Conservation (phyloP, 768 basidiomycete species). For the Psilocybe cyanescens region DNA sequence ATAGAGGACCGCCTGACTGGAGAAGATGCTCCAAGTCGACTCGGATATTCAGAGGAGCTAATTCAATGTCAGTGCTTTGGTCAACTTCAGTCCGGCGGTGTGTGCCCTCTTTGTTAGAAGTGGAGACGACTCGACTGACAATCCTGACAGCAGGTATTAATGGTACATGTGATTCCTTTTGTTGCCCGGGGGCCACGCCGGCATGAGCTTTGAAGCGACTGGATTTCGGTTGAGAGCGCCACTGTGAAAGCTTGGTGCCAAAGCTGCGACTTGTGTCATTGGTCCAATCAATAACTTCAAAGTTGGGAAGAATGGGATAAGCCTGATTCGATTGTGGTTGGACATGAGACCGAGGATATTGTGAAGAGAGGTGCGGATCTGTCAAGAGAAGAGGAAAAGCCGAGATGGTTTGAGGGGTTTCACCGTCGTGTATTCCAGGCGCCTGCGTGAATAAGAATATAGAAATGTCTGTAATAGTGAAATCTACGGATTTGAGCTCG, state of each 20-base stretch:
- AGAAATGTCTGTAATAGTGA: slow-evolving; percentile 52
- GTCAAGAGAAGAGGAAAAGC: slow-evolving; percentile 75
- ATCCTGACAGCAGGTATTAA: slow-evolving; percentile 4
- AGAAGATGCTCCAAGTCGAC: slow-evolving; percentile 61
- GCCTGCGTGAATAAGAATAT: slow-evolving; percentile 51
- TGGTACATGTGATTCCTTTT: background rate
- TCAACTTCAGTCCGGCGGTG: background rate
- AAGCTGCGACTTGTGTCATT: slow-evolving; percentile 37
- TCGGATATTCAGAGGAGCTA: slow-evolving; percentile 76
- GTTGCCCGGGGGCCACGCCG: background rate
- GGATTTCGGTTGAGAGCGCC: slow-evolving; percentile 51
- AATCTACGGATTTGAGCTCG: slow-evolving; percentile 7
- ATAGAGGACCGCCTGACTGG: slow-evolving; percentile 39
- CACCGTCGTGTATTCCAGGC: background rate
- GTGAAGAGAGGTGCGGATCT: slow-evolving; percentile 65
- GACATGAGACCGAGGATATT: slow-evolving; percentile 51
- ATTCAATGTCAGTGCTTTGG: slow-evolving; percentile 40
- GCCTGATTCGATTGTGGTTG: slow-evolving; percentile 37
- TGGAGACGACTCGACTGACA: background rate
- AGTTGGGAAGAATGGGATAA: slow-evolving; percentile 48
- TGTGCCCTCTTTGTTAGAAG: background rate
- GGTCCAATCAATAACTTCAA: slow-evolving; percentile 71
- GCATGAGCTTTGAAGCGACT: slow-evolving; percentile 2
- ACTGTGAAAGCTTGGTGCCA: slow-evolving; percentile 61
- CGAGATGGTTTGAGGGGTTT: slow-evolving; percentile 16